Percentiles rank a stretch among this genome's conserved stretches.
Evolutionary conservation across 768 basidiomycete genomes (phyloP).

Genomic region (Sporobolomyces pararoseus): DNA sequence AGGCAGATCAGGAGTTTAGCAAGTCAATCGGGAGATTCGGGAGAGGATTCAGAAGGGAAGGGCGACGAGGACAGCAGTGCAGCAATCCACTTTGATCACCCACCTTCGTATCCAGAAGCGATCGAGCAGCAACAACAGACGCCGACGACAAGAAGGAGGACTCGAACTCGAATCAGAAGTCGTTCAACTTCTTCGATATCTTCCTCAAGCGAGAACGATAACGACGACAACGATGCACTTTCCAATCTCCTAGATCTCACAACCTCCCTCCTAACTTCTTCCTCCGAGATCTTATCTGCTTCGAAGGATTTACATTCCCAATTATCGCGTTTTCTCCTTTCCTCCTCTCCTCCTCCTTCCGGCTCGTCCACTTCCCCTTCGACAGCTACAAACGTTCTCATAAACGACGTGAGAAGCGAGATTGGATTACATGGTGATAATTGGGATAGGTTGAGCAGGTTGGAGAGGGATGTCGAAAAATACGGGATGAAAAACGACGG

Average conservation of each 20-base stretch:
- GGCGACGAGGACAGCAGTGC: too few species aligned
- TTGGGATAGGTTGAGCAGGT: not conserved
- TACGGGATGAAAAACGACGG: not conserved
- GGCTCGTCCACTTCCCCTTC: too few species aligned
- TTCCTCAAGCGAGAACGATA: not conserved
- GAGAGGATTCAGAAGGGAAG: too few species aligned
- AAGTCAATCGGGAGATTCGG: too few species aligned
- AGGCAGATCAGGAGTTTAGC: not conserved
- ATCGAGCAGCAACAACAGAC: not conserved
- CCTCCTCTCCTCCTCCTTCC: conserved; percentile 4
- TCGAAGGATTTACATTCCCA: not conserved
- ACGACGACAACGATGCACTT: not conserved
- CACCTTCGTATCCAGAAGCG: conserved; percentile 2
- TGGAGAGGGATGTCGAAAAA: conserved; percentile 12
- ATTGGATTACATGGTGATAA: not conserved
- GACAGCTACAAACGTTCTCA: not conserved
- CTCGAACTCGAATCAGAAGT: too few species aligned
- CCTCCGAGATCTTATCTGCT: not conserved
- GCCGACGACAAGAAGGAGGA: not conserved
- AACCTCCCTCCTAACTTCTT: not conserved
- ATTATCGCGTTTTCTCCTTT: not conserved
- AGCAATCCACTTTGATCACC: too few species aligned
- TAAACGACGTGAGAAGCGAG: not conserved
- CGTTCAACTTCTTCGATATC: too few species aligned
- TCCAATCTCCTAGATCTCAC: not conserved